Evolutionary conservation across 1,284 basidiomycete species (phyloP).

Genomic region (Trametes sp.): DNA sequence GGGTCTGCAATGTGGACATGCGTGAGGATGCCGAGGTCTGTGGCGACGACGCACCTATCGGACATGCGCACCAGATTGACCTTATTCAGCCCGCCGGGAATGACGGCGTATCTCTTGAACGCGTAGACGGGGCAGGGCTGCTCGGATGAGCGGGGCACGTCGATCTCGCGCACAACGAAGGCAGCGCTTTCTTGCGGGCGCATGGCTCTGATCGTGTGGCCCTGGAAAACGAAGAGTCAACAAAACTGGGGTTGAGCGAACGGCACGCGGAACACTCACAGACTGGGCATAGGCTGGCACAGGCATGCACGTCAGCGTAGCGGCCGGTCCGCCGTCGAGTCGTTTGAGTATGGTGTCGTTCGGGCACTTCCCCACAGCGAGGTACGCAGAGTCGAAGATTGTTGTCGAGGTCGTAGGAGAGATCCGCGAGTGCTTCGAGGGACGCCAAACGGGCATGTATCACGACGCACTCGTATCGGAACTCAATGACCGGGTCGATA

Average conservation of each 20-base stretch:
- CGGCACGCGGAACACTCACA: slow-evolving; percentile 15
- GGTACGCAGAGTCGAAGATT: slow-evolving; percentile 50
- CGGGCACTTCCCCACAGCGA: slow-evolving; percentile 54
- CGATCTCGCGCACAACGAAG: slow-evolving; percentile 57
- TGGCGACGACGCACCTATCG: slow-evolving; percentile 1
- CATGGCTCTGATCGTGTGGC: slow-evolving; percentile 56
- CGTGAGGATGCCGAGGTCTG: slow-evolving; percentile 13
- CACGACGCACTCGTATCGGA: slow-evolving; percentile 60
- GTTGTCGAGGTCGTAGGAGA: slow-evolving; percentile 51
- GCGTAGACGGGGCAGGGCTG: slow-evolving; percentile 16
- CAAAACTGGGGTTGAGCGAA: slow-evolving; percentile 14
- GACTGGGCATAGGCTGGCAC: background rate
- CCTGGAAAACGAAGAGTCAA: slow-evolving; percentile 33
- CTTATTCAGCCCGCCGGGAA: slow-evolving; percentile 10
- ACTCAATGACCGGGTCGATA: slow-evolving; percentile 21
- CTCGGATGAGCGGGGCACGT: slow-evolving; percentile 26
- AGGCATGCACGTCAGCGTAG: slow-evolving; percentile 36
- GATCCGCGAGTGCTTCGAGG: slow-evolving; percentile 60
- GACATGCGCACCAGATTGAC: slow-evolving; percentile 27
- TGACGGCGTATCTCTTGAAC: slow-evolving; percentile 34
- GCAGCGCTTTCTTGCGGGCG: slow-evolving; percentile 62
- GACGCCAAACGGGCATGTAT: slow-evolving; percentile 55
- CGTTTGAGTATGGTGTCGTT: slow-evolving; percentile 57
- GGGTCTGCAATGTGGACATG: slow-evolving; percentile 62
- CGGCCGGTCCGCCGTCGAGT: slow-evolving; percentile 42